Evolutionary conservation across 2,329 filamentous ascomycete species (phyloP), one percentile per base, ranked within the genome.

Genomic region (Clarireedia hainanense): DNA sequence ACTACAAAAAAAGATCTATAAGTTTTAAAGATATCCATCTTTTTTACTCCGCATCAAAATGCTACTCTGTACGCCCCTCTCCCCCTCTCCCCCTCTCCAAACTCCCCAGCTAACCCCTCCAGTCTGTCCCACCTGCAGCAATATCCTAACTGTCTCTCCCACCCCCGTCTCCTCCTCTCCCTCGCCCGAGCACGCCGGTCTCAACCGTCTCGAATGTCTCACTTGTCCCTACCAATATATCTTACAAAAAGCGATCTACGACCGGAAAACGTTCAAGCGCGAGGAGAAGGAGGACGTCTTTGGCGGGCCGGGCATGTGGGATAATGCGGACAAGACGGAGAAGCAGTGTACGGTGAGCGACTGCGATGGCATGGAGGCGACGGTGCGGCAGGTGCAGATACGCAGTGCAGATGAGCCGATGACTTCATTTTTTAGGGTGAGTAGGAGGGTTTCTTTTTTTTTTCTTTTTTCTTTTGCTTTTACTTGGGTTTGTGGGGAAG

Each of bases 331-430:
- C 69, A 92, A 91, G 78, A 84, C 84, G 30, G 77, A 80, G 56
- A 87, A 87, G 49, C 89, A 94, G 79, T 99, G 94, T 72, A 84
- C 88, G 26, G 84, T 84, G 60, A 84, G 91, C 42, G 79, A 79
- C 56, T 99, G 94, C 76, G 80, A 88, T 67, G 90, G 90, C 60
- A 80, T 83, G 58, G 84, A 90, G 75, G 94, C 94, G 3, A 95
- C 91, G 61, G 97, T 92, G 76, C 95, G 91, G 76, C 90, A 96
- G 77, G 84, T 97, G 65, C 94, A 99, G 79, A 97, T 97, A 74
- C 85, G 94, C 65, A 95, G 90, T 77, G 94, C 94, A 52, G 94
- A 99, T 74, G 94, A 99, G 78, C 94, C 94, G 58, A 96, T 96
- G 88, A 99, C 94, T 63, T 92, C 85, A 58, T 97, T 97, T 73